phyloP scores from a whole-genome alignment of 106 monocot species.

The Dendrobium chrysotoxum region DNA sequence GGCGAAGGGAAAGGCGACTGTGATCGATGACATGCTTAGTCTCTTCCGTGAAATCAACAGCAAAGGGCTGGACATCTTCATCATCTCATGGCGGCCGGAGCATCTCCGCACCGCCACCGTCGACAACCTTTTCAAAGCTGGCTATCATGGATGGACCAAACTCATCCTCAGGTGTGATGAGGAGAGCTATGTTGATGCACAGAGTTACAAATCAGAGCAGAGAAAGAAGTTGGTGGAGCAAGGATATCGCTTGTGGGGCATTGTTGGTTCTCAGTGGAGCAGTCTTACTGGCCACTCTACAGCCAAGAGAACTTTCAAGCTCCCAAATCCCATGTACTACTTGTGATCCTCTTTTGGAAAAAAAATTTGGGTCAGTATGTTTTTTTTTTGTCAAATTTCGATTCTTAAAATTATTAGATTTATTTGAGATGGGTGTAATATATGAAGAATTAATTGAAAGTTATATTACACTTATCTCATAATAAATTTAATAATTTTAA shows the following conservation, averaged over 20 bases:
- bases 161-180: constrained; percentile 37
- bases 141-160: constrained; percentile 43
- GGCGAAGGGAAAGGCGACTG: constrained; percentile 20
- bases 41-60: constrained; percentile 29
- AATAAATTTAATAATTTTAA: too few species aligned
- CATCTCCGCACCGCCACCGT: constrained; percentile 34
- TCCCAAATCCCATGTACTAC: constrained; percentile 45
- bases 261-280: constrained; percentile 33
- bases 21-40: constrained; percentile 12
- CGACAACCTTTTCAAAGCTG: constrained; percentile 40
- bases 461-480: too few species aligned
- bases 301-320: constrained; percentile 28
- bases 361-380: too few species aligned
- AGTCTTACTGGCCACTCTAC: constrained; percentile 17
- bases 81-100: constrained; percentile 39
- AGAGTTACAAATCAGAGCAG: constrained; percentile 21
- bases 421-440: too few species aligned
- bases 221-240: constrained; percentile 22
- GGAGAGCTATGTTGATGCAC: constrained; percentile 8
- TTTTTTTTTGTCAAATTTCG: too few species aligned
- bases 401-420: too few species aligned
- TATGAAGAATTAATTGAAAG: too few species aligned
- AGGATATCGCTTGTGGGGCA: constrained; percentile 35
- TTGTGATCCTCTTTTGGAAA: neutral
- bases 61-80: constrained; percentile 36